Base-by-base conservation (phyloP, 2,329 filamentous ascomycete species). In the Fonsecaea pugnacius region DNA sequence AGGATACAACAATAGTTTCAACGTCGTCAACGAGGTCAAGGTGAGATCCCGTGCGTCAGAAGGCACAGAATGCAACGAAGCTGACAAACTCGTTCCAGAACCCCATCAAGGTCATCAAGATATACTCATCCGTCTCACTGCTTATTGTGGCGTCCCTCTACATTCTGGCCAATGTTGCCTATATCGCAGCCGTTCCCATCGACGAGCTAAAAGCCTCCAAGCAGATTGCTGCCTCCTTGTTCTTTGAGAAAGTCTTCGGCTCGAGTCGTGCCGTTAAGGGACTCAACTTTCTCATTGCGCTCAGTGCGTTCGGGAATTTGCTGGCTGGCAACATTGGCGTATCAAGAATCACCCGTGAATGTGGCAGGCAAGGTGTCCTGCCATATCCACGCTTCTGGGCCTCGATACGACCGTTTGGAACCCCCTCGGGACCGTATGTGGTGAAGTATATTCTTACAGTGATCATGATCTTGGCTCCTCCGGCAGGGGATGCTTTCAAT, bases 321-420 rank as follows among this genome's bases (percentile, higher is more conserved):
- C 73, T 87, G 9, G 83, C 82, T 1, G 81, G 85, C 0, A 71
- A 86, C 9, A 78, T 88, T 35, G 84, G 84, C 0, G 74, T 79
- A 2, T 86, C 84, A 0, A 78, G 86, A 5, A 74, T 85, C 67
- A 83, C 88, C 33, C 79, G 86, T 10, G 87, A 89, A 72, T 86
- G 84, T 65, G 87, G 85, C 18, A 83, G 84, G 65, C 85, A 88
- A 76, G 86, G 86, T 9, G 84, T 88, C 0, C 77, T 89, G 1
- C 86, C 86, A 0, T 87, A 74, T 18, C 80, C 86, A 1, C 73
- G 74, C 0, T 85, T 89, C 65, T 89, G 87, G 86, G 85, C 84
- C 0, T 86, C 84, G 0, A 89, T 86, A 0, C 80, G 79, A 61
- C 87, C 87, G 0, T 88, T 89, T 61, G 86, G 86, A 1, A 89